These are phyloP conservation scores for Pleurotus tuoliensis DNA, from an alignment of 768 basidiomycete genomes.

Conservation along the genomic window DNA sequence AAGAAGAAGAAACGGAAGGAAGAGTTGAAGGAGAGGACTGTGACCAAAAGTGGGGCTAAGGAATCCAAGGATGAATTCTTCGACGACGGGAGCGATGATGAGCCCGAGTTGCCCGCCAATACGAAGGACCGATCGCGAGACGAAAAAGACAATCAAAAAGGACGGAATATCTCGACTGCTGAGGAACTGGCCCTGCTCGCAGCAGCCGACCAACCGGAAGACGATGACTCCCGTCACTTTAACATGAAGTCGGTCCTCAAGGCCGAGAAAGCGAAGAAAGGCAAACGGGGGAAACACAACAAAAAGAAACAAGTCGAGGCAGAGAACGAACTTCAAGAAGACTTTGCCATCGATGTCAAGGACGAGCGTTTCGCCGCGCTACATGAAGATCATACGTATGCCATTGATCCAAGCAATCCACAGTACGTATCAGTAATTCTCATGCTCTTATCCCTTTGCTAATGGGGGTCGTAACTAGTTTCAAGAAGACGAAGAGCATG, in stretches of 20 bases:
- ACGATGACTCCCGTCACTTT: constrained; percentile 72
- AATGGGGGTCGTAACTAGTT: constrained; percentile 43
- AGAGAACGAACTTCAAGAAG: constrained; percentile 70
- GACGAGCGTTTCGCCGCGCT: constrained; percentile 87
- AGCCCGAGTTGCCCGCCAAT: constrained; percentile 9
- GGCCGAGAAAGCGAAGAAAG: constrained; percentile 65
- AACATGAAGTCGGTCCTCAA: constrained; percentile 86
- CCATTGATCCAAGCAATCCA: constrained; percentile 94
- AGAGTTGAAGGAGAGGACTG: constrained; percentile 43
- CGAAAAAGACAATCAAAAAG: constrained; percentile 19
- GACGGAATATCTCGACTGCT: constrained; percentile 29
- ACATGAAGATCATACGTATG: constrained; percentile 87
- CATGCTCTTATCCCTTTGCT: not conserved
- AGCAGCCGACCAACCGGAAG: constrained; percentile 44
- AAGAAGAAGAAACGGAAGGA: constrained; percentile 81
- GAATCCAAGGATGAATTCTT: constrained; percentile 73
- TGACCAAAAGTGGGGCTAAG: constrained; percentile 14
- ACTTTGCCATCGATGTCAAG: constrained; percentile 78
- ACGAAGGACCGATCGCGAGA: not conserved
- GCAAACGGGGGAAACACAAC: constrained; percentile 41
- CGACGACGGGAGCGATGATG: constrained; percentile 38
- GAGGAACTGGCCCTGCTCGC: constrained; percentile 67
- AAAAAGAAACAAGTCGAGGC: constrained; percentile 42
- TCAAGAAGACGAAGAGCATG: constrained; percentile 93
- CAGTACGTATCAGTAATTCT: constrained; percentile 53